phyloP scores from a whole-genome alignment of 352 stramenopile species.

The Pythium apleroticum region DNA sequence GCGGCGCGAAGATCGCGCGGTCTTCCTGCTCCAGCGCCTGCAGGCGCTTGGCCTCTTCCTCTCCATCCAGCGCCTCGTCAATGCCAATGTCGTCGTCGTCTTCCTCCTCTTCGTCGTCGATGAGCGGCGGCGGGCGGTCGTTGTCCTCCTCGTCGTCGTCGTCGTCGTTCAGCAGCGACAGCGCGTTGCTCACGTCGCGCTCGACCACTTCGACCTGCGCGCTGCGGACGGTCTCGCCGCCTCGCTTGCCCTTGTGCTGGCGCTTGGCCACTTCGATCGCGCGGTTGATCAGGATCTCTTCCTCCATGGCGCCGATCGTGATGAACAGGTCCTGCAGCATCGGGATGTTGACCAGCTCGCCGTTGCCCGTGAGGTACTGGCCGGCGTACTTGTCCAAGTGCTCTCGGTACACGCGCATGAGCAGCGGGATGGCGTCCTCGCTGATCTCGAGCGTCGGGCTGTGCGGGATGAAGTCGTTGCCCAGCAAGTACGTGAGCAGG shows the following conservation, averaged over 20 bases:
- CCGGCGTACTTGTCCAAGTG: constrained; percentile 79
- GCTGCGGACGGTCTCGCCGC: constrained; percentile 24
- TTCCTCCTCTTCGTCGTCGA: constrained; percentile 46
- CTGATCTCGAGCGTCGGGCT: constrained; percentile 98
- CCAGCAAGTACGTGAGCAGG: constrained; percentile 99
- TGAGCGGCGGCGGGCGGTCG: constrained; percentile 31
- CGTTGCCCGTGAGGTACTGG: constrained; percentile 92
- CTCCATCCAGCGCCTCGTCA: constrained; percentile 58
- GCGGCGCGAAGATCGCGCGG: constrained; percentile 42
- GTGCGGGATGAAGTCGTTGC: constrained; percentile 99
- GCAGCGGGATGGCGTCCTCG: constrained; percentile 96
- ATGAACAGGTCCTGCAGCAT: constrained; percentile 92
- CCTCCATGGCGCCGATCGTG: constrained; percentile 93
- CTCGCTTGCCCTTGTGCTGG: constrained; percentile 36
- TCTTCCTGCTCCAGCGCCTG: constrained; percentile 44
- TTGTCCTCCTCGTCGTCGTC: constrained; percentile 28
- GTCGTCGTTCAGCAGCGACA: constrained; percentile 45
- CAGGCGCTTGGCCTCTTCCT: constrained; percentile 42
- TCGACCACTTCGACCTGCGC: constrained; percentile 43
- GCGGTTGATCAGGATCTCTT: constrained; percentile 90
- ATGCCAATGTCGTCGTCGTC: constrained; percentile 39
- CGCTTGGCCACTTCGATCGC: constrained; percentile 47
- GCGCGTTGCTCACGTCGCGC: constrained; percentile 43
- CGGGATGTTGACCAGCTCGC: constrained; percentile 87
- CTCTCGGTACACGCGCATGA: constrained; percentile 92